Conservation (phyloP, 371 early-diverging fungal genomes). For the Entomophthora muscae region DNA sequence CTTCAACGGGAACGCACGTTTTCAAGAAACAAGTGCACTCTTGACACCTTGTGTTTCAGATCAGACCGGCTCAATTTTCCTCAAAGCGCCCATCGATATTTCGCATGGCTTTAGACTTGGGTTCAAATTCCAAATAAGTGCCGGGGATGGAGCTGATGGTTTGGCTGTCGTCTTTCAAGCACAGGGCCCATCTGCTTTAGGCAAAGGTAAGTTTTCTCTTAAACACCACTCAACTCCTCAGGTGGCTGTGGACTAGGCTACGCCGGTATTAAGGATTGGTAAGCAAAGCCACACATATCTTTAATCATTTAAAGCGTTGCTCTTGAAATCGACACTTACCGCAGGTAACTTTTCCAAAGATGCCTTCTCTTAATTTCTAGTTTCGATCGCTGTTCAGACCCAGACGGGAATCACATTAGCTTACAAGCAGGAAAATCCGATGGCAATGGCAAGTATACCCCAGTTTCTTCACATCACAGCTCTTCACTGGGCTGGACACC, state of each 20-base stretch:
- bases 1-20: background rate
- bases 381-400: background rate
- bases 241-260: conserved; percentile 1
- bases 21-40: background rate
- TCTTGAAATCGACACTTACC: background rate
- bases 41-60: background rate
- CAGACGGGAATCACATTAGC: conserved; percentile 1
- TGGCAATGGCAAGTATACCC: background rate
- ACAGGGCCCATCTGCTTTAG: background rate
- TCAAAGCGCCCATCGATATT: background rate
- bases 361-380: background rate
- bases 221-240: background rate
- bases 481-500: background rate
- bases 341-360: background rate
- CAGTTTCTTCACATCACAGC: background rate
- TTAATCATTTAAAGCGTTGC: background rate
- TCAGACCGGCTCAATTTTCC: background rate
- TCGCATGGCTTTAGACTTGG: background rate
- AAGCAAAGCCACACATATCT: background rate
- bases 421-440: background rate
- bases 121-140: background rate
- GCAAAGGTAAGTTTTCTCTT: background rate
- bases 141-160: background rate
- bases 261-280: background rate
- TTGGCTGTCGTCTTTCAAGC: background rate